phyloP scores from a whole-genome alignment of 176 grass and related monocot genomes.

The Cenchrus americanus region DNA sequence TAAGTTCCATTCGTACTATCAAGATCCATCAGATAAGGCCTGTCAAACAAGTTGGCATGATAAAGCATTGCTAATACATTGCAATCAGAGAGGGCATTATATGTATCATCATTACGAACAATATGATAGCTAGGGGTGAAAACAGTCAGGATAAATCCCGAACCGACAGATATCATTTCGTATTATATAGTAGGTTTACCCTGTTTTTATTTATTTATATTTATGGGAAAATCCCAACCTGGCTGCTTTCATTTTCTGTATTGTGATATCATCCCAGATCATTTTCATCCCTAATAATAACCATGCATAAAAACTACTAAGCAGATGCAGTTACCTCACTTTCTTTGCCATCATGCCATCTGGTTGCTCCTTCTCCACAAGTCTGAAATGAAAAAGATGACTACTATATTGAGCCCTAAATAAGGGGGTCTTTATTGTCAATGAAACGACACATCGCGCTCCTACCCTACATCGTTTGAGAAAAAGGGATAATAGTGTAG shows the following conservation, averaged over 20 bases:
- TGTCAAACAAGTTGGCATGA: constrained; percentile 38
- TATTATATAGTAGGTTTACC: no score
- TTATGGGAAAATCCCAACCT: no score
- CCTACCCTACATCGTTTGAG: background rate
- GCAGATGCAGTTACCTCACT: constrained; percentile 63
- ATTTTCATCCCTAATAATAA: background rate
- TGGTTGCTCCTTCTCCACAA: constrained; percentile 89
- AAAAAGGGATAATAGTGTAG: background rate
- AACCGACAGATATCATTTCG: no score
- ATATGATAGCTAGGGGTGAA: no score
- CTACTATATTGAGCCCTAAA: constrained; percentile 34
- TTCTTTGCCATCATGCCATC: constrained; percentile 87
- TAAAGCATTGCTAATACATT: constrained; percentile 13
- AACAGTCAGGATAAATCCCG: no score
- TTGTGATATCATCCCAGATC: no score
- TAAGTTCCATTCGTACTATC: constrained; percentile 93
- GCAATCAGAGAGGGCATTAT: background rate
- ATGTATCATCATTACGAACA: background rate
- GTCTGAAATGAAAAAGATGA: constrained; percentile 52
- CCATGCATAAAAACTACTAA: background rate
- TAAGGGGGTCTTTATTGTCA: background rate
- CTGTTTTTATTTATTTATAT: no score
- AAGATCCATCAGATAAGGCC: constrained; percentile 96
- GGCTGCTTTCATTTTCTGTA: no score
- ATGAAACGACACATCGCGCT: background rate